Percentiles rank a stretch among this genome's conserved stretches.
Evolutionary conservation across 2,329 filamentous ascomycete genomes (phyloP).

Genomic region (Coniochaeta sp.): DNA sequence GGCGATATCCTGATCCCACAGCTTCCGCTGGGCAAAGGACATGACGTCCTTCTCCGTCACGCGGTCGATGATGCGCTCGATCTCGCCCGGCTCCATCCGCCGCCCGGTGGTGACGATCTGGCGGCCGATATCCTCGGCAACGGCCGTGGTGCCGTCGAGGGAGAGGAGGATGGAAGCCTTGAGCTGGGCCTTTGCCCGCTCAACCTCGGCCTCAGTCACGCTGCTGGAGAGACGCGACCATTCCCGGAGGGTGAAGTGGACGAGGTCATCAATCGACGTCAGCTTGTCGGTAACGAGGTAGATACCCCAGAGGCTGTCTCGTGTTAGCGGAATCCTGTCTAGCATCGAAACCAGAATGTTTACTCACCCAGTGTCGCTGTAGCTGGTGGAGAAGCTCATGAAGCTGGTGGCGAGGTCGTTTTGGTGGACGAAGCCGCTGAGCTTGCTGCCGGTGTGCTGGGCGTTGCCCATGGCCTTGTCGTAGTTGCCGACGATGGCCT

Average conservation of each 20-base stretch:
- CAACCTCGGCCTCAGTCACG: slow-evolving; percentile 83
- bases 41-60: slow-evolving; percentile 97
- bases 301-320: slow-evolving; percentile 90
- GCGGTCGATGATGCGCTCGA: slow-evolving; percentile 81
- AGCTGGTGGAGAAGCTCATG: slow-evolving; percentile 99
- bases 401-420: slow-evolving; percentile 98
- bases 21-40: slow-evolving; percentile 87
- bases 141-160: slow-evolving; percentile 92
- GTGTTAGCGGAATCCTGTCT: background rate
- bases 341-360: background rate
- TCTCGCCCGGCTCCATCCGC: slow-evolving; percentile 84
- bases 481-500: slow-evolving; percentile 99
- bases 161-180: slow-evolving; percentile 97
- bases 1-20: slow-evolving; percentile 97
- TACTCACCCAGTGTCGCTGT: slow-evolving; percentile 94
- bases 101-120: slow-evolving; percentile 97
- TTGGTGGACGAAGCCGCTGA: slow-evolving; percentile 89
- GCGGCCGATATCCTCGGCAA: slow-evolving; percentile 96
- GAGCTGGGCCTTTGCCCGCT: slow-evolving; percentile 98
- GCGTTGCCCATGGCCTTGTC: slow-evolving; percentile 98
- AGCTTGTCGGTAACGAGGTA: slow-evolving; percentile 92
- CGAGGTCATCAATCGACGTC: slow-evolving; percentile 83
- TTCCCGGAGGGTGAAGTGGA: slow-evolving; percentile 97
- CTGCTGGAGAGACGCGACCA: slow-evolving; percentile 91
- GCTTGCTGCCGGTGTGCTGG: slow-evolving; percentile 95